Base-by-base conservation (phyloP, 768 basidiomycete species). In the Gymnopilus dilepis region DNA sequence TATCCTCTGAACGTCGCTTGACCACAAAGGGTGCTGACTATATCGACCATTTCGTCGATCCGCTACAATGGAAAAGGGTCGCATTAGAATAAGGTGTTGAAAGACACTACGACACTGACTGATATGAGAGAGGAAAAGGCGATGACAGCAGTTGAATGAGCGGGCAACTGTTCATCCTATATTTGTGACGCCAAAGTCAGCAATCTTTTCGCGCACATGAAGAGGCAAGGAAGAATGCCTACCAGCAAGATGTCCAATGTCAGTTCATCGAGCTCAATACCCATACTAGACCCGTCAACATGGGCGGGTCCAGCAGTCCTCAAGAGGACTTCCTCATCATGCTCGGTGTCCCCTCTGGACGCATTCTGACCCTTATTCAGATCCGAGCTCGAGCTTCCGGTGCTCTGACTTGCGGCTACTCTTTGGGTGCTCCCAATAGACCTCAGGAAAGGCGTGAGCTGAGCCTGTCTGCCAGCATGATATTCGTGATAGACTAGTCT, bases 401-500 rank as follows among this genome's bases (percentile, higher is more conserved):
- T 37, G 6, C 59, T 30, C 34, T 40, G 22, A 37, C 47, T 52
- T 22, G 31, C 42, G 22, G 52, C 42, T 37, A n/a, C 34, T 47
- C 17, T 38, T 34, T 28, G 19, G 11, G 12, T 11, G 34, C 42
- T 12, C 40, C 9, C 22, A 6, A 40, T 37, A 12, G 52, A 15
- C 6, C 15, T 22, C 37, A 38, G 12, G n/a, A 22, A 40, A 54
- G 33, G 33, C 9, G 38, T 40, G 22, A 22, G 50, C 8, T 28
- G 64, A 43, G 30, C 17, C 3, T 53, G 38, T n/a, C 45, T 71
- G 33, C 64, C 69, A 13, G 66, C 66, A 45, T 73, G 72, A 47
- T 68, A 67, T 59, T 79, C 78, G 53, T 82, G 80, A 65, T 81
- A 82, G 5, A 82, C 60, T 2, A 82, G 65, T 21, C 81, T 76